Evolutionary conservation across 129 eudicot species (phyloP).

Genomic region (Chrysanthemum seticuspe): DNA sequence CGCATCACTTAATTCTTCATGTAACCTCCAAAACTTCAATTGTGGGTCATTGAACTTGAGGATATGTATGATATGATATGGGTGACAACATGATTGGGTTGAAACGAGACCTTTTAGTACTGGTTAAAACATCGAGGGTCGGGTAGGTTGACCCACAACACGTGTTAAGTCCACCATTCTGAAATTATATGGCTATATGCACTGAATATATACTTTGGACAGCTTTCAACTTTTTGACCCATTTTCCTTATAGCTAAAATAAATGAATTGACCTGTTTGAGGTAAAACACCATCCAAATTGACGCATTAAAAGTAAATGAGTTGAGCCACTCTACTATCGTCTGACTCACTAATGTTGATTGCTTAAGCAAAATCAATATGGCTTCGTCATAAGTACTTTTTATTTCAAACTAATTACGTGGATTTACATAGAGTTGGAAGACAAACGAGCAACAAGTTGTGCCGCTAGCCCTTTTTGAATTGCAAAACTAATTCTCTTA

Average conservation of each 20-base stretch:
- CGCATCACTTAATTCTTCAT: neutral
- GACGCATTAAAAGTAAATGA: neutral
- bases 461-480: no score
- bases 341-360: neutral
- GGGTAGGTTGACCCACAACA: neutral
- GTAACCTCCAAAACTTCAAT: neutral
- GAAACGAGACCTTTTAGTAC: neutral
- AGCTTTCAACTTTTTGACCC: constrained; percentile 1
- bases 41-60: neutral
- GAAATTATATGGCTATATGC: neutral
- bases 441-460: no score
- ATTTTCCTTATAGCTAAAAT: neutral
- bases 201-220: neutral
- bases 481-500: no score
- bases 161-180: neutral
- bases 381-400: no score
- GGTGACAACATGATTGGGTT: neutral
- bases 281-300: neutral
- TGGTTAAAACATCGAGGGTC: neutral
- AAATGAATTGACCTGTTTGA: neutral
- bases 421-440: no score
- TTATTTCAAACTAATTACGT: no score
- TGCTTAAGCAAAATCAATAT: neutral
- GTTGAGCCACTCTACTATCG: neutral
- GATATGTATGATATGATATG: neutral